Evolutionary conservation across 1,284 basidiomycete genomes (phyloP).

Genomic region (Mycosarcoma mackinlayi): DNA sequence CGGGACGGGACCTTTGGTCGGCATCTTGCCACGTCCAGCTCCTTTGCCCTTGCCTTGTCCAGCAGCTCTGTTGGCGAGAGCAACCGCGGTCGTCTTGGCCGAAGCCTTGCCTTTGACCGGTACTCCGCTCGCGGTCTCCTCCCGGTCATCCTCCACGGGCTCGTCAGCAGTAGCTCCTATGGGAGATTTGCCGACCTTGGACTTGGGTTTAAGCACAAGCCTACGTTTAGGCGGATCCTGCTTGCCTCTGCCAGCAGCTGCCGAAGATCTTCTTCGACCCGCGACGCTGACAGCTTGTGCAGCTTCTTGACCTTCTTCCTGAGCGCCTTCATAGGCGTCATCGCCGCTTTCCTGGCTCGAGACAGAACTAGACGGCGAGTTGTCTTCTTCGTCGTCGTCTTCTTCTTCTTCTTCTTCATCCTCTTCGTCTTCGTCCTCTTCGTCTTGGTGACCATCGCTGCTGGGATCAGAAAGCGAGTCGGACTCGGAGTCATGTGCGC

Average conservation of each 20-base stretch:
- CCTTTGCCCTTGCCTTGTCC: conserved; percentile 49
- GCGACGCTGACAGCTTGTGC: conserved; percentile 1
- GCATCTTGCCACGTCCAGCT: conserved; percentile 39
- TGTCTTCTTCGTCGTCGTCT: conserved; percentile 8
- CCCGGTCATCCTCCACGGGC: conserved; percentile 10
- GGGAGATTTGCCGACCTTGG: conserved; percentile 29
- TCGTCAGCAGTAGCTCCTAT: conserved; percentile 2
- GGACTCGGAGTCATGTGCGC: conserved; percentile 38
- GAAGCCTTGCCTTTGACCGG: conserved; percentile 22
- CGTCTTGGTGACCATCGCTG: conserved; percentile 43
- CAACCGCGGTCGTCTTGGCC: conserved; percentile 35
- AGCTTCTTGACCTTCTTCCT: conserved; percentile 19
- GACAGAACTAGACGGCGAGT: conserved; percentile 25
- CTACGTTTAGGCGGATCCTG: conserved; percentile 32
- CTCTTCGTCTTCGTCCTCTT: conserved; percentile 15
- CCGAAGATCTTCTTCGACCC: conserved; percentile 27
- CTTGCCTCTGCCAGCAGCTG: conserved; percentile 17
- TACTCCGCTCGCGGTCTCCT: conserved; percentile 4
- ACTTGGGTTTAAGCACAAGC: conserved; percentile 47
- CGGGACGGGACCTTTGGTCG: conserved; percentile 35
- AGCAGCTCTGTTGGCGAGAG: conserved; percentile 30
- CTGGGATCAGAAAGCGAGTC: conserved; percentile 52
- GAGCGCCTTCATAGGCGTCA: conserved; percentile 29
- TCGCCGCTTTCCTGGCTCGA: conserved; percentile 25
- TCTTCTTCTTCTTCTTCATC: conserved; percentile 31